A percentile compares a stretch with the other conserved stretches of the same genome.
Evolutionary conservation across 169 alveolate species (phyloP).

Genomic region (Hammondia hammondi): DNA sequence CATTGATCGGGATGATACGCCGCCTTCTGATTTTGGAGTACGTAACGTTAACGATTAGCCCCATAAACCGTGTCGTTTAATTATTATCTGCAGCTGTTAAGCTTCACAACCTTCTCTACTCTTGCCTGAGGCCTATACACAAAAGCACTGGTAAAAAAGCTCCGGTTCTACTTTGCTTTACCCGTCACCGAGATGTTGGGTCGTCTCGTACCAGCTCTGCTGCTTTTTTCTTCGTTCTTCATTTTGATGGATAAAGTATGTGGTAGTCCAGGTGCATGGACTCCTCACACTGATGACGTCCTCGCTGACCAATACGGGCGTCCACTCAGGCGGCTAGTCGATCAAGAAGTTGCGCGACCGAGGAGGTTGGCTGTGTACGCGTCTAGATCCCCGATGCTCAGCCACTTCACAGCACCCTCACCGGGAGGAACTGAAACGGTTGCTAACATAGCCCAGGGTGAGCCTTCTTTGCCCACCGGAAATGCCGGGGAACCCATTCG

Average conservation of each 20-base stretch:
- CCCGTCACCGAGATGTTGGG: neutral
- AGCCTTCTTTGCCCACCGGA: neutral
- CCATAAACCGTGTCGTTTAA: too few relatives aligned
- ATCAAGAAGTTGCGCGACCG: neutral
- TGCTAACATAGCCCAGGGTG: neutral
- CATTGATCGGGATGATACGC: too few relatives aligned
- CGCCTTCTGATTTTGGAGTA: too few relatives aligned
- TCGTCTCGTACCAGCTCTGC: neutral
- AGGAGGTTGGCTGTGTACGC: neutral
- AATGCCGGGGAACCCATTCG: neutral
- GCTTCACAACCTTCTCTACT: too few relatives aligned
- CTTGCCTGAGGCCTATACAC: too few relatives aligned
- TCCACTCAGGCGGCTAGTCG: neutral
- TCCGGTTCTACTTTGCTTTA: too few relatives aligned
- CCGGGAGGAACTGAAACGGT: conserved; percentile 4
- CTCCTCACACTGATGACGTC: too few relatives aligned
- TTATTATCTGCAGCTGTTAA: too few relatives aligned
- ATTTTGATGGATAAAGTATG: too few relatives aligned
- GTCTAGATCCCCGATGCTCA: neutral
- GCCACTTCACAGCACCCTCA: conserved; percentile 5
- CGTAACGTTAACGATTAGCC: too few relatives aligned
- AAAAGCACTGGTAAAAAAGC: too few relatives aligned
- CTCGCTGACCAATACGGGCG: too few relatives aligned
- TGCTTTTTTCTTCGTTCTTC: neutral
- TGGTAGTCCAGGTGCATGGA: neutral